Conservation (phyloP, 176 grass and related monocot species). For the Oryza glumipatula region DNA sequence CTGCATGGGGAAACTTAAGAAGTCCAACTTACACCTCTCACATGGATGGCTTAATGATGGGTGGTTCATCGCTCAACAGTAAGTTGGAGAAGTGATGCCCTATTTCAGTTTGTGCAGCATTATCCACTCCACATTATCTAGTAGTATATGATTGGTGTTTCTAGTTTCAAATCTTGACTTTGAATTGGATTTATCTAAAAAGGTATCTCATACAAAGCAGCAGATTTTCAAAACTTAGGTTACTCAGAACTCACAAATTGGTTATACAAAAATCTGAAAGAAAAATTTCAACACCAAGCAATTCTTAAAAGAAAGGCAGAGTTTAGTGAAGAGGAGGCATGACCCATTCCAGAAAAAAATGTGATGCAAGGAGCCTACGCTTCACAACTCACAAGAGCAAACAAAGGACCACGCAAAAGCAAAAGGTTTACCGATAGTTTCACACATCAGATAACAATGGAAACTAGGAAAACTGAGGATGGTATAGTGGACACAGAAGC, state of each 20-base stretch:
- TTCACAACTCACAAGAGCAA: background rate
- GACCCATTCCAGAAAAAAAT: too few species aligned
- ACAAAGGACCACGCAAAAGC: constrained; percentile 1
- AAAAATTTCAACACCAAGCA: background rate
- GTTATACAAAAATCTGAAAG: background rate
- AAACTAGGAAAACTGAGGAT: background rate
- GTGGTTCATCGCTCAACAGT: background rate
- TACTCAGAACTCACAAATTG: background rate
- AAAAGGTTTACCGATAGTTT: background rate
- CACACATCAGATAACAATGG: constrained; percentile 16
- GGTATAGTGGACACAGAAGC: constrained; percentile 7
- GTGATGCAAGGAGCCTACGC: background rate
- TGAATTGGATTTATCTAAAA: background rate
- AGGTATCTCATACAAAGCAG: background rate
- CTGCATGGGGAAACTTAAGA: background rate
- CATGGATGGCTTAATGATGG: background rate
- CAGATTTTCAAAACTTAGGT: background rate
- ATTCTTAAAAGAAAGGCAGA: background rate
- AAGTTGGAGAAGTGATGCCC: constrained; percentile 4
- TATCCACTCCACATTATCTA: background rate
- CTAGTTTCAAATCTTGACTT: background rate
- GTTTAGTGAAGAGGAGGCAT: background rate
- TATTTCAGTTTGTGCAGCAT: background rate
- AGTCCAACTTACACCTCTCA: constrained; percentile 7
- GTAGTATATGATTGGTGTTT: background rate